Evolutionary conservation across 1,284 basidiomycete genomes (phyloP).

Genomic region (Naganishia sp.): DNA sequence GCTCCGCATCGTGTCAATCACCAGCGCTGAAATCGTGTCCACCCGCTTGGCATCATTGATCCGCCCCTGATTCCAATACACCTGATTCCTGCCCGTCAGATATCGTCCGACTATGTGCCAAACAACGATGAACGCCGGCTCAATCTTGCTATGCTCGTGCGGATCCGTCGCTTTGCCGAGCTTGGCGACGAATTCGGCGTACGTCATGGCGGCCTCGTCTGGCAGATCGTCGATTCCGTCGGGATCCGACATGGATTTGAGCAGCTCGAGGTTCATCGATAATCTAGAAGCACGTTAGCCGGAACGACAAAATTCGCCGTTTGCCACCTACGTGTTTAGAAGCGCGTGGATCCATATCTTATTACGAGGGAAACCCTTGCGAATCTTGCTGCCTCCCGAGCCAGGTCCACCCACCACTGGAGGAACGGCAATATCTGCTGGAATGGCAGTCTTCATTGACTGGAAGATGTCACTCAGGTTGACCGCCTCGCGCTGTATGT

Average conservation of each 20-base stretch:
- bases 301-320: not conserved
- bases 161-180: conserved; percentile 25
- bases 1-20: conserved; percentile 27
- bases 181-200: conserved; percentile 21
- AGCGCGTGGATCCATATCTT: conserved; percentile 27
- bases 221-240: conserved; percentile 16
- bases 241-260: conserved; percentile 14
- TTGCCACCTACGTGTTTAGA: conserved; percentile 11
- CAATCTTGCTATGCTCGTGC: conserved; percentile 22
- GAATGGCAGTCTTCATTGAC: conserved; percentile 2
- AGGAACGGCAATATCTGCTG: conserved; percentile 16
- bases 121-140: conserved; percentile 14
- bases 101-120: conserved; percentile 26
- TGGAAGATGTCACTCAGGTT: not conserved
- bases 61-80: conserved; percentile 26
- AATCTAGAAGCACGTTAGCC: conserved; percentile 1
- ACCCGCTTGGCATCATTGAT: conserved; percentile 26
- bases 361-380: conserved; percentile 23
- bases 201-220: conserved; percentile 14
- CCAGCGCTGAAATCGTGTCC: conserved; percentile 15
- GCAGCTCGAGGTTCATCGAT: not conserved
- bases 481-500: conserved; percentile 1
- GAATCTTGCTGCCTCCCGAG: conserved; percentile 23
- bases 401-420: conserved; percentile 24
- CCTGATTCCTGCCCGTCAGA: conserved; percentile 16